Base-by-base conservation (phyloP, 2,329 filamentous ascomycete species). In the Phialemonium atrogriseum region DNA sequence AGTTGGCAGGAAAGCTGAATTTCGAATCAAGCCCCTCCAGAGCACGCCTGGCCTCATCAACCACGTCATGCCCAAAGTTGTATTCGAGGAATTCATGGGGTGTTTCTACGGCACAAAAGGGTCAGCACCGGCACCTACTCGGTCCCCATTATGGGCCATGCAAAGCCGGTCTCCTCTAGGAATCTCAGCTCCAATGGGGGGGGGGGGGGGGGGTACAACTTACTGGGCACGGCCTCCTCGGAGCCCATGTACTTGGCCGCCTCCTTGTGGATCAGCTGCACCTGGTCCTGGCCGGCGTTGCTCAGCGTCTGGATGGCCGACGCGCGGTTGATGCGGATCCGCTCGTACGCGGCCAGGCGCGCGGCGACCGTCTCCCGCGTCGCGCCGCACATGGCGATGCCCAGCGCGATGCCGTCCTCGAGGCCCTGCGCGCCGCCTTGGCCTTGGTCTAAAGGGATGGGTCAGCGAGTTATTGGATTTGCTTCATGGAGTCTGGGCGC, bases 351-450 rank as follows among this genome's bases (percentile, higher is more conserved):
- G 1, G 19, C 17, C 8, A 50, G 32, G 1, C 44, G 37, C 1
- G 37, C 14, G 11, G 34, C 30, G 14, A 48, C 35, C 3, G 16
- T 7, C 7, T 27, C 25, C 19, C 14, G 5, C 5, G 37, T 40
- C 14, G 37, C 36, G 11, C 38, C 40, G 2, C 34, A 15, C 3
- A 48, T 25, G n/a, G 34, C 31, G 4, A 47, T 36, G 7, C 46
- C 46, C 2, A 50, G 32, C 6, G 38, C 43, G 5, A 46, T 22
- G 2, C 38, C 48, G 34, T 50, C 48, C 36, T 50, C 48, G 1
- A 50, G 38, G 0, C 40, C 48, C 32, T 48, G 45, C 19, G 41
- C 44, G 11, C 43, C 48, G n/a, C 45, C 48, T 41, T 50, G 46
- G 20, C 42, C 48, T 18, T 49, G 44, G 14, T 50, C 45, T 50